Base-by-base conservation (phyloP, 805 yeast genomes). In the Debaryomyces maramus region DNA sequence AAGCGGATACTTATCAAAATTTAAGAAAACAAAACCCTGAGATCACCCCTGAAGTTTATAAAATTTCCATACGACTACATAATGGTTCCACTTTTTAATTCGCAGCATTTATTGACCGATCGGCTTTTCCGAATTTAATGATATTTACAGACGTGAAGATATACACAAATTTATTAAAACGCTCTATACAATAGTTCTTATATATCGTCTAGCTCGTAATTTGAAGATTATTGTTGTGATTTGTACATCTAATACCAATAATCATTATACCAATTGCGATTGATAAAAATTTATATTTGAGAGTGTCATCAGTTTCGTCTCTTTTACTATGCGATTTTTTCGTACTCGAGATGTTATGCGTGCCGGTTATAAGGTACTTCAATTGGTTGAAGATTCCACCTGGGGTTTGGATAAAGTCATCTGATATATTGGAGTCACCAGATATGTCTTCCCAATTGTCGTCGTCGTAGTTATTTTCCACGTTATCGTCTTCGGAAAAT, bases 231-330 rank as follows among this genome's bases (percentile, higher is more conserved):
- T 44, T 46, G 31, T 45, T 39, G 29, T 45, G 43, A 36, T 55
- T 56, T 9, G 72, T 63, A 41, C 68, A 63, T 40, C 61, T 58
- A 28, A 68, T 49, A 0, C 72, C 73, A 29, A 70, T 52, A 28
- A 70, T 61, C 43, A 65, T 54, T 4, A 70, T 70, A 14, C 74
- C 75, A 28, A 70, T 50, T 7, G 72, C 69, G 24, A 70, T 60
- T 32, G 71, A 63, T 31, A 70, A 55, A 39, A 70, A 70, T 49
- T 67, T 70, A 46, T 65, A 66, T 52, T 64, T 67, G 42, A 70
- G 53, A 26, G 57, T 52, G 46, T 70, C 75, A 36, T 70, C 75
- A 22, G 63, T 69, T 47, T 50, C 19, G 50, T 53, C 27, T 47
- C 47, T 33, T 24, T 15, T 24, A n/a, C 15, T 10, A 24, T 24